phyloP scores from a whole-genome alignment of 176 grass and related monocot genomes.

The Aegilops umbellulata region DNA sequence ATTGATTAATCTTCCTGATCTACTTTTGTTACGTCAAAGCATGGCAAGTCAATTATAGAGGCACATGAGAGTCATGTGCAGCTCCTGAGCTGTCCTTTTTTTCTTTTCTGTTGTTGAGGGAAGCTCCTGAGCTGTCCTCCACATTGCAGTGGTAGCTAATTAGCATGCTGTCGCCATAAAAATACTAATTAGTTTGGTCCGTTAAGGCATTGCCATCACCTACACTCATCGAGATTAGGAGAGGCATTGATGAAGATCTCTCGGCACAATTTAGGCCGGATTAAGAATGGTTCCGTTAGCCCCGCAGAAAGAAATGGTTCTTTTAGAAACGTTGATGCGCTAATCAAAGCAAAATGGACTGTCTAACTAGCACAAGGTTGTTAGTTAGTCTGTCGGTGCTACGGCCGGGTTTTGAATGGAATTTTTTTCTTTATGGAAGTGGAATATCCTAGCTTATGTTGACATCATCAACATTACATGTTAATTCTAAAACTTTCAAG shows the following conservation, averaged over 20 bases:
- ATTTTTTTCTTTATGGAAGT: background rate
- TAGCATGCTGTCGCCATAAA: background rate
- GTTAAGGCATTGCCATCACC: background rate
- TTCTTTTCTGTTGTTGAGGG: background rate
- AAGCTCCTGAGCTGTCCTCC: constrained; percentile 14
- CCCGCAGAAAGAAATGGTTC: background rate
- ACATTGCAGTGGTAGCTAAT: background rate
- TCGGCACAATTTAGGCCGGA: background rate
- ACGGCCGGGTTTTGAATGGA: background rate
- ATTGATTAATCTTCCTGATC: background rate
- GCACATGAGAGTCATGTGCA: constrained; percentile 34
- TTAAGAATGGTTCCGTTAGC: background rate
- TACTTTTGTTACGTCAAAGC: background rate
- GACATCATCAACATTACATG: background rate
- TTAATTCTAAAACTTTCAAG: background rate
- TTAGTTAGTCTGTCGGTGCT: background rate
- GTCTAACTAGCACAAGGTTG: background rate
- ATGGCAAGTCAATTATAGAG: constrained; percentile 33
- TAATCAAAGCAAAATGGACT: background rate
- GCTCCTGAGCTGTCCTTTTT: constrained; percentile 11
- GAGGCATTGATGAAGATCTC: background rate
- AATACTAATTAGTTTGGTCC: background rate
- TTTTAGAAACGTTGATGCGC: background rate
- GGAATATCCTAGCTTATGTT: background rate
- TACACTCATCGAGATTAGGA: background rate